A percentile compares a stretch with the other conserved stretches of the same genome.
These are phyloP conservation scores for Lactifluus hygrophoroides DNA, from an alignment of 768 basidiomycete genomes.

Conservation along the genomic window DNA sequence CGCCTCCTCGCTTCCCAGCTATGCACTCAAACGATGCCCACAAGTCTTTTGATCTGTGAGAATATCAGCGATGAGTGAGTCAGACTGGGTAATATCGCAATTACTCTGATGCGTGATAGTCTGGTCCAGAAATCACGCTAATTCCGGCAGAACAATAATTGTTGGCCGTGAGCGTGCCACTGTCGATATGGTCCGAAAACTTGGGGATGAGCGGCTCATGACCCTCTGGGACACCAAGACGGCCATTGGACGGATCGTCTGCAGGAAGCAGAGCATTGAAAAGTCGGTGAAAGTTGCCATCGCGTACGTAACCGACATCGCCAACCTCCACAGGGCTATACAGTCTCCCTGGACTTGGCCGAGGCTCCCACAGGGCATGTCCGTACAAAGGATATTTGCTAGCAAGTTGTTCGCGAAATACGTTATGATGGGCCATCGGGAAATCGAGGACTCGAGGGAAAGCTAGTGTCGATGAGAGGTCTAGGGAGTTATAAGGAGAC, in stretches of 20 bases:
- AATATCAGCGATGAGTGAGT: background rate
- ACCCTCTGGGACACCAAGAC: background rate
- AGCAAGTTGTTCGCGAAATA: constrained; percentile 9
- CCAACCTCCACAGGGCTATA: constrained; percentile 15
- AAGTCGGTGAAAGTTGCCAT: constrained; percentile 16
- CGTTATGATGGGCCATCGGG: constrained; percentile 7
- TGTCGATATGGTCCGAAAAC: background rate
- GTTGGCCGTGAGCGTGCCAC: background rate
- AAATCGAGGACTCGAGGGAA: too few species aligned
- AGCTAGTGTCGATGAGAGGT: too few species aligned
- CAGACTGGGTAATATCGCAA: background rate
- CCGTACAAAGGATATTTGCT: background rate
- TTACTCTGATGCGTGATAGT: background rate
- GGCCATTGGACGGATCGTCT: background rate
- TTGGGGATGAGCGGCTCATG: background rate
- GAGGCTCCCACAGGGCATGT: constrained; percentile 16
- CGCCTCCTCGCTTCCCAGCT: background rate
- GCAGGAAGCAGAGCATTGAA: constrained; percentile 13
- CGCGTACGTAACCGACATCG: constrained; percentile 20
- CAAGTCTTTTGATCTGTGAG: background rate
- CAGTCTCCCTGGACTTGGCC: constrained; percentile 4
- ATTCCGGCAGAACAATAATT: background rate
- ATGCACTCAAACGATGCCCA: background rate
- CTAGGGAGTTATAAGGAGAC: too few species aligned
- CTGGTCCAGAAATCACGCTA: background rate